Percentiles rank a stretch among this genome's conserved stretches.
These are phyloP conservation scores for Amanita pseudoporphyria DNA, from an alignment of 768 basidiomycete genomes.

Conservation along the genomic window DNA sequence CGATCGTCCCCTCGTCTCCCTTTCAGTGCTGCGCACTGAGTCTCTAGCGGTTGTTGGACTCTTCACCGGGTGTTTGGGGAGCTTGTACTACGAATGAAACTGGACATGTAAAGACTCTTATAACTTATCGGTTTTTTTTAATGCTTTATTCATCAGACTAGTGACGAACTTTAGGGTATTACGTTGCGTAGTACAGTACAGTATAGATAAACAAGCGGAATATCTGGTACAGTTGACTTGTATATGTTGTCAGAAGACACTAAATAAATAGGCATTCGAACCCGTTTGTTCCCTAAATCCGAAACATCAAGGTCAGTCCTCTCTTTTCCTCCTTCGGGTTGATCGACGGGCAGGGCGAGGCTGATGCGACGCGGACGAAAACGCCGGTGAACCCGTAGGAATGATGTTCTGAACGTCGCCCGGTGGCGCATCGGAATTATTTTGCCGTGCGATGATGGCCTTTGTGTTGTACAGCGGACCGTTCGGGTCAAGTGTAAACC, in stretches of 20 bases:
- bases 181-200: background rate
- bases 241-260: background rate
- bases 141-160: constrained; percentile 1
- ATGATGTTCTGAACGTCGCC: too few species aligned
- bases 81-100: background rate
- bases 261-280: background rate
- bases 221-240: background rate
- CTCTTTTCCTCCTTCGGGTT: background rate
- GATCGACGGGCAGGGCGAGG: background rate
- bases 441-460: background rate
- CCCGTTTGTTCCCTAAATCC: background rate
- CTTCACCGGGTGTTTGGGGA: background rate
- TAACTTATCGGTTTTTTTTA: constrained; percentile 1
- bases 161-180: background rate
- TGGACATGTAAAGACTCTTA: background rate
- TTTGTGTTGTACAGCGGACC: background rate
- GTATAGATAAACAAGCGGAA: background rate
- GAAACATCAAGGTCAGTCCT: background rate
- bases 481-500: background rate
- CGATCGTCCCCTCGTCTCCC: background rate
- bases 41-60: background rate
- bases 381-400: background rate
- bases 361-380: background rate
- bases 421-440: background rate
- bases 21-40: background rate